Base-by-base conservation (phyloP, 352 stramenopile genomes). In the Globisporangium spinosum region DNA sequence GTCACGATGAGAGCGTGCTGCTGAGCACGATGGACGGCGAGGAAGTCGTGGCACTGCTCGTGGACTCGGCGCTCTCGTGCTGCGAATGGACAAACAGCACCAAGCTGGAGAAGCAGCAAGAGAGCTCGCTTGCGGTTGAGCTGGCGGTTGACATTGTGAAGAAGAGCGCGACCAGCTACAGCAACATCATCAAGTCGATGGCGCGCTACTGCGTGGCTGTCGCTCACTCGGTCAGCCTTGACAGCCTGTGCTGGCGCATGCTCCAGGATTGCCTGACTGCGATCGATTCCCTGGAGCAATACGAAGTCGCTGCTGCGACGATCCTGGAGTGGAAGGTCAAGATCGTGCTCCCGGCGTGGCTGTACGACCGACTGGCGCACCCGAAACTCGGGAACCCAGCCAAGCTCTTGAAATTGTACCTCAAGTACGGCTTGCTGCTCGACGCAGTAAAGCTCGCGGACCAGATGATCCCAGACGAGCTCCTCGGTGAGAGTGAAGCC, bases 301-400 rank as follows among this genome's bases (percentile, higher is more conserved):
- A 81, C 56, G 74, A 91, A 34, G 69, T 91, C 10, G 83, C 85
- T 7, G 82, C 77, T 0, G 74, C 80, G 25, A 82, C 83, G 20
- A 74, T 93, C 34, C 43, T 91, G 2, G 69, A 82, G 34, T 91
- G 82, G 83, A 73, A 89, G 49, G 76, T 85, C 25, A 90, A 90
- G 73, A 77, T 89, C 27, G 70, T 75, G 15, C 67, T 93, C 35
- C 85, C 85, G n/a, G 38, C 49, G 12, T 93, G 83, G 85, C 71
- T 93, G 22, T 74, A 79, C 15, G 55, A 79, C 15, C 73, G 76
- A 8, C 51, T 93, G 53, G 70, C 74, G 6, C 69, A 70, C 54
- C 64, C 73, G 6, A 74, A 69, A 13, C 68, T 64, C 7, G 80
- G 83, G 25, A 91, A 89, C 54, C 74, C 83, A 23, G 71, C 75